Conservation (phyloP, 768 basidiomycete species). For the Auricularia sp. region DNA sequence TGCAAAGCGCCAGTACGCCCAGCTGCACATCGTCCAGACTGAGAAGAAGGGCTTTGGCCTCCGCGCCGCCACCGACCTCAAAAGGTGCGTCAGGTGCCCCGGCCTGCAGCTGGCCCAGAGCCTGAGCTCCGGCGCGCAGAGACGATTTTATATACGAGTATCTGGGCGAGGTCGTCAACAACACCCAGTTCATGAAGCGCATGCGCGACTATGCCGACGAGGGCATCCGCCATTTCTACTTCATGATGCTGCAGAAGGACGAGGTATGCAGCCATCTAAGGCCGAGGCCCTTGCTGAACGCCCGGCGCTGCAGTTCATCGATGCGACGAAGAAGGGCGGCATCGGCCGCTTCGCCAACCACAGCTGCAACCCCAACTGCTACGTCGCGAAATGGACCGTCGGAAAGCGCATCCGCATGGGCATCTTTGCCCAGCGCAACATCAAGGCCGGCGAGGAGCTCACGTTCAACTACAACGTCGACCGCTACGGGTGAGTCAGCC, state of each 20-base stretch:
- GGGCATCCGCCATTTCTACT: conserved; percentile 95
- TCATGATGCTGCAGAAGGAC: conserved; percentile 98
- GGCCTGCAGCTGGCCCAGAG: conserved; percentile 1
- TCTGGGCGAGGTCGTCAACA: conserved; percentile 90
- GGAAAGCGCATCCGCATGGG: conserved; percentile 89
- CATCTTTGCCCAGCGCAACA: conserved; percentile 82
- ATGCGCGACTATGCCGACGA: conserved; percentile 91
- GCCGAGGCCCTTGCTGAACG: neutral
- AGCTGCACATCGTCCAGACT: conserved; percentile 83
- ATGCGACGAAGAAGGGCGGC: conserved; percentile 93
- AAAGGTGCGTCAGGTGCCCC: conserved; percentile 37
- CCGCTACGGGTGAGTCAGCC: conserved; percentile 76
- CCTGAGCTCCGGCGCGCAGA: conserved; percentile 30
- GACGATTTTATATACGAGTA: conserved; percentile 96
- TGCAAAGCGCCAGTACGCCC: conserved; percentile 68
- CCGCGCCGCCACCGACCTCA: conserved; percentile 58
- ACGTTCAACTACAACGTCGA: conserved; percentile 99
- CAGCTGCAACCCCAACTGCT: conserved; percentile 95
- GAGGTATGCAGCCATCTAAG: conserved; percentile 48
- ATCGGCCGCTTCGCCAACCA: conserved; percentile 98
- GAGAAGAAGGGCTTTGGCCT: conserved; percentile 95
- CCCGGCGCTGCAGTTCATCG: conserved; percentile 64
- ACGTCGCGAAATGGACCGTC: conserved; percentile 96
- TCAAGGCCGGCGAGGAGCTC: conserved; percentile 75
- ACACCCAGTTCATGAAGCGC: conserved; percentile 77